Evolutionary conservation across 192 early-diverging fungal species (phyloP).

Genomic region (Diversispora eburnea): DNA sequence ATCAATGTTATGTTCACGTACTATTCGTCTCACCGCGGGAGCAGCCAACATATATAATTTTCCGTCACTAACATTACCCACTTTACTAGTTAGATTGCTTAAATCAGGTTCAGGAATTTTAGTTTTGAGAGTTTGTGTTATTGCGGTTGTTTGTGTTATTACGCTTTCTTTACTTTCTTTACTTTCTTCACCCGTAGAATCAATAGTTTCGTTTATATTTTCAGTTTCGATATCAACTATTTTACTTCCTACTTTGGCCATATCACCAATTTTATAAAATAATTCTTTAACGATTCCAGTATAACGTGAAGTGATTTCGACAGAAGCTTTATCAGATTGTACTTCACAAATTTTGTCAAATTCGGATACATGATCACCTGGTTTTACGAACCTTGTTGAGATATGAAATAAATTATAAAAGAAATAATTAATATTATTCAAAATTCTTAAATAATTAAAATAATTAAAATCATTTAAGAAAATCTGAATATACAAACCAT

Average conservation of each 20-base stretch:
- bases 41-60: constrained; percentile 61
- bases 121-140: too few species aligned
- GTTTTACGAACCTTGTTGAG: constrained; percentile 83
- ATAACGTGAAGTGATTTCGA: constrained; percentile 95
- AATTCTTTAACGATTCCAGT: constrained; percentile 81
- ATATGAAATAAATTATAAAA: not conserved
- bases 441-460: not conserved
- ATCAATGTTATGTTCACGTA: constrained; percentile 76
- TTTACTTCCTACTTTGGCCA: constrained; percentile 88
- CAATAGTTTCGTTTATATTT: not conserved
- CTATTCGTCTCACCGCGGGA: constrained; percentile 85
- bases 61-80: constrained; percentile 27
- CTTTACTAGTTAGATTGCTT: constrained; percentile 24
- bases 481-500: constrained; percentile 59
- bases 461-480: too few species aligned
- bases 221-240: constrained; percentile 78
- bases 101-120: too few species aligned
- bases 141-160: too few species aligned
- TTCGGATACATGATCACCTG: constrained; percentile 82
- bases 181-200: constrained; percentile 37
- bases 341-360: constrained; percentile 97
- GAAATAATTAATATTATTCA: not conserved
- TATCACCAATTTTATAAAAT: constrained; percentile 78
- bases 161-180: not conserved
- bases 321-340: constrained; percentile 98